Percentiles rank a stretch among this genome's conserved stretches.
Evolutionary conservation across 257 asterid genomes (phyloP).

Genomic region (Voacanga thouarsii): DNA sequence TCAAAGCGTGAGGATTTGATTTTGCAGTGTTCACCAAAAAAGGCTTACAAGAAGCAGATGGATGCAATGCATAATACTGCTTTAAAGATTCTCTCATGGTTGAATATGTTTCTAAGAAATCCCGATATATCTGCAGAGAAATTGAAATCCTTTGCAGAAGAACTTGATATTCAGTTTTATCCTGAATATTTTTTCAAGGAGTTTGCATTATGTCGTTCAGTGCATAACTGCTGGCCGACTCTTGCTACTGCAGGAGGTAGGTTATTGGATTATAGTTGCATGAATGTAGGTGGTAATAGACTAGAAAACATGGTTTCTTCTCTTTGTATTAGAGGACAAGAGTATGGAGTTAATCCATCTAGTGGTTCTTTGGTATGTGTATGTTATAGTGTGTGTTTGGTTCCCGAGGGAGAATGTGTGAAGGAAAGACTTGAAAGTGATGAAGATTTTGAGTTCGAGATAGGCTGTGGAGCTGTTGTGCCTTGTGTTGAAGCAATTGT

Average conservation of each 20-base stretch:
- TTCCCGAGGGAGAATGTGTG: conserved; percentile 35
- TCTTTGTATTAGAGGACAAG: conserved; percentile 38
- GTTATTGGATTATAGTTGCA: conserved; percentile 10
- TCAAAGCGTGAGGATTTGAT: conserved; percentile 60
- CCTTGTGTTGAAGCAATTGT: conserved; percentile 69
- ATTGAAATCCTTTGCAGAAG: conserved; percentile 44
- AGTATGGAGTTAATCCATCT: conserved; percentile 50
- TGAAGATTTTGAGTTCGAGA: conserved; percentile 88
- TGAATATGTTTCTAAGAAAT: conserved; percentile 49
- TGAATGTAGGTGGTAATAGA: conserved; percentile 15
- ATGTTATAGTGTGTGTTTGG: conserved; percentile 58
- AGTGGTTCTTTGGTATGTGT: conserved; percentile 68
- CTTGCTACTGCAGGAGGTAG: conserved; percentile 18
- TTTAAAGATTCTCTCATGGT: conserved; percentile 71
- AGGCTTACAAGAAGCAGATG: conserved; percentile 57
- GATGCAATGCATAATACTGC: conserved; percentile 72
- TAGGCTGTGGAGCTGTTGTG: conserved; percentile 69
- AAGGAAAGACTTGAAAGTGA: conserved; percentile 78
- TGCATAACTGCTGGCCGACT: conserved; percentile 38
- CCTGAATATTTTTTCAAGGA: conserved; percentile 42
- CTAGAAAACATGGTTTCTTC: conserved; percentile 27
- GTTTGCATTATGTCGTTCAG: conserved; percentile 41
- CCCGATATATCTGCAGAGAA: conserved; percentile 41
- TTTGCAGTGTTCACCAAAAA: conserved; percentile 62
- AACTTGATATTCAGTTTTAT: conserved; percentile 50